phyloP scores from a whole-genome alignment of 2,329 filamentous ascomycete species.

The Sporothrix globosa region DNA sequence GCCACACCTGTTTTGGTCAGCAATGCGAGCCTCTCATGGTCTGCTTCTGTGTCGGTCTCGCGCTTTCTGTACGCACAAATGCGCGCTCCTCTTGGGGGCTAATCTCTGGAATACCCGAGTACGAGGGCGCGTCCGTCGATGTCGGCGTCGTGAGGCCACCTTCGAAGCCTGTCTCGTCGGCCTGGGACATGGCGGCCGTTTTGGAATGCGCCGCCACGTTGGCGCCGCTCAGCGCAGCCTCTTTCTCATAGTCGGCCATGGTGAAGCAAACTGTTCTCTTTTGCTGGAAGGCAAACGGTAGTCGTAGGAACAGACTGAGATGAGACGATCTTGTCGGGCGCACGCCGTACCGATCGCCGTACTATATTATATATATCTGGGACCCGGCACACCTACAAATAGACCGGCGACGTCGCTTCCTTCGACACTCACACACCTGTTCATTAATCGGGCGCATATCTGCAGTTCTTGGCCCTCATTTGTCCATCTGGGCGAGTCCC shows the following conservation, averaged over 20 bases:
- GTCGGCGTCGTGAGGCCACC: background rate
- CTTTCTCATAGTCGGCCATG: constrained; percentile 11
- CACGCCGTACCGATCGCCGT: background rate
- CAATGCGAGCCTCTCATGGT: background rate
- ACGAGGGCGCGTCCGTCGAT: background rate
- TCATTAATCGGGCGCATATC: background rate
- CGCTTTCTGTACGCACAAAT: background rate
- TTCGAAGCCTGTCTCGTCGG: background rate
- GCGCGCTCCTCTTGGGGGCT: constrained; percentile 1
- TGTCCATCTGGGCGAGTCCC: background rate
- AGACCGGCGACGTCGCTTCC: background rate
- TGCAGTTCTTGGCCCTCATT: background rate
- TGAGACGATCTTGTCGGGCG: no score
- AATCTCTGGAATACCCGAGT: background rate
- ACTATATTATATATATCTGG: background rate
- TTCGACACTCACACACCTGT: background rate
- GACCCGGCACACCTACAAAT: background rate
- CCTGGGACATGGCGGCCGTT: background rate
- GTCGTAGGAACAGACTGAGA: background rate
- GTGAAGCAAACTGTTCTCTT: background rate
- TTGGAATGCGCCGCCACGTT: background rate
- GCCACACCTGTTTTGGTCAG: constrained; percentile 25
- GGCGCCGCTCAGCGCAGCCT: background rate
- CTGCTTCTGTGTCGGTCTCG: background rate
- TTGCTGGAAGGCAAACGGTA: background rate